phyloP scores from a whole-genome alignment of 2,329 filamentous ascomycete species.

The Monosporascus sp. region DNA sequence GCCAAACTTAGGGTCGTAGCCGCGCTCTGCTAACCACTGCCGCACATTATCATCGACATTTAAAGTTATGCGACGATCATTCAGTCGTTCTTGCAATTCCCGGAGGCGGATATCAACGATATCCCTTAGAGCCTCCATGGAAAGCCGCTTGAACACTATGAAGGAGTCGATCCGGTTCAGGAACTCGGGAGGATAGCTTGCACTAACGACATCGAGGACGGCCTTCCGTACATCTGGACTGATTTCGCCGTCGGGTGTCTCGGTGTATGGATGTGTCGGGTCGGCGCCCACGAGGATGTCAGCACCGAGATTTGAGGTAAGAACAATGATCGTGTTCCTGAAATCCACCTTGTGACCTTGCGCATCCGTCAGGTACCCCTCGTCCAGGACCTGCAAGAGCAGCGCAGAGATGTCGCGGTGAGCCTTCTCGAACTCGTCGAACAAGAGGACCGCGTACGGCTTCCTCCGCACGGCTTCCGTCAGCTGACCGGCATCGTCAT shows the following conservation, averaged over 20 bases:
- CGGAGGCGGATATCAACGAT: conserved; percentile 89
- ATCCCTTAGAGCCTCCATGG: conserved; percentile 71
- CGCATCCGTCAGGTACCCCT: conserved; percentile 90
- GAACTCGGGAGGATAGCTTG: conserved; percentile 81
- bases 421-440: conserved; percentile 97
- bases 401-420: conserved; percentile 91
- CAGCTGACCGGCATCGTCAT: conserved; percentile 92
- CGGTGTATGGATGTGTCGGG: conserved; percentile 56
- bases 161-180: conserved; percentile 95
- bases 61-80: conserved; percentile 78
- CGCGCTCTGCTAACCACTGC: conserved; percentile 80
- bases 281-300: conserved; percentile 80
- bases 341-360: conserved; percentile 98
- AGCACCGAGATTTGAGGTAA: conserved; percentile 92
- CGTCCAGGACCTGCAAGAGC: conserved; percentile 89
- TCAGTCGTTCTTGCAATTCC: conserved; percentile 77
- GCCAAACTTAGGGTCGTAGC: conserved; percentile 88
- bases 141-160: conserved; percentile 89
- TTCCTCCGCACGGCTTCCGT: conserved; percentile 94
- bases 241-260: conserved; percentile 62
- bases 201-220: conserved; percentile 82
- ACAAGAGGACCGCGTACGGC: conserved; percentile 88
- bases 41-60: conserved; percentile 66
- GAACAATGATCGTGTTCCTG: conserved; percentile 90
- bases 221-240: conserved; percentile 67